Evolutionary conservation across 176 grass and related monocot genomes (phyloP), one percentile per base, ranked within the genome.

Genomic region (Poa annua): DNA sequence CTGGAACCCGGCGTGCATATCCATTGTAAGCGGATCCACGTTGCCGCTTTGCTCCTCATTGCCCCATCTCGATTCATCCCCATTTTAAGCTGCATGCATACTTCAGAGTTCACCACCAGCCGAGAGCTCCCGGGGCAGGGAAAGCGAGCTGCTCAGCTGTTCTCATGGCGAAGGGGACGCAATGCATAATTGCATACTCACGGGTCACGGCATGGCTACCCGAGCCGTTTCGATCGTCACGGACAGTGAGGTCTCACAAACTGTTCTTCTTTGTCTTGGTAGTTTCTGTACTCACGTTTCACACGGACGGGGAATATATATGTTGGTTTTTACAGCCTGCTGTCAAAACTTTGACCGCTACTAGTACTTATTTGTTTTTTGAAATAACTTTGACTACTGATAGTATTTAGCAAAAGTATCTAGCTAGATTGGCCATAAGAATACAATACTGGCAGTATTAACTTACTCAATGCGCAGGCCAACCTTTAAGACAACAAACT

Each of bases 241-340:
- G 0, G 88, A 89, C 25, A 71, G 83, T 89, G 19, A 85, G 88
- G 20, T 14, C 21, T 71, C 29, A 21, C 59, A 67, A 49, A 60
- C 2, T 32, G 12, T 34, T 15, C 61, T 34, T 65, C 61, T 34
- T 65, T 6, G 61, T 65, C 5, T 29, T 7, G 60, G 13, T 16
- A 34, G 12, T 65, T 34, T 65, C 29, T 65, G 2, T 34, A 13
- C 15, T 15, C 12, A 2, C 2, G 34, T 0, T 34, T 33, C 11
- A 22, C 21, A 29, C 26, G 2, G 1, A 24, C 24, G 29, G 29
- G 29, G 29, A 29, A 32, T 63, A 12, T 63, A 2, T 2, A 26
- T 63, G 60, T 16, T 33, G 6, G 32, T 64, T 33, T 16, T 3
- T 14, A 64, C 12, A 63, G 60, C 25, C 4, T 15, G 5, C 26